Percentiles rank a stretch among this genome's conserved stretches.
These are phyloP conservation scores for Glycine soja DNA, from an alignment of 306 rosid species.

Conservation along the genomic window DNA sequence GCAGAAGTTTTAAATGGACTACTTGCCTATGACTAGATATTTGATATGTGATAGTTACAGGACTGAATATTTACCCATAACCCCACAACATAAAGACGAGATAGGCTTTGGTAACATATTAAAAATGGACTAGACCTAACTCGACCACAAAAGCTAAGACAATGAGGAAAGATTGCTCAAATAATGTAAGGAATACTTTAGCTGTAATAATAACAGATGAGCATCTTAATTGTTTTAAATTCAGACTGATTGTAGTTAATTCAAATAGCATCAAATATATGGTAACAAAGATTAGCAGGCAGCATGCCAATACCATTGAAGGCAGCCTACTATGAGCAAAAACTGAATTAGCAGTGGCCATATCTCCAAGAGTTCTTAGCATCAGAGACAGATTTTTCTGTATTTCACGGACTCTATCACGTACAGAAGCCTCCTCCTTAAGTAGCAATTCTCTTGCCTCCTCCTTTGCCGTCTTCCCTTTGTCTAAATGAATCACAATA, in stretches of 20 bases:
- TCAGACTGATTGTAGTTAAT: conserved; percentile 26
- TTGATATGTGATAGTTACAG: background rate
- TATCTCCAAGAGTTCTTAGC: conserved; percentile 89
- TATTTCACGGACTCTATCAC: conserved; percentile 73
- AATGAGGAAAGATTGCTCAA: background rate
- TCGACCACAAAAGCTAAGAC: background rate
- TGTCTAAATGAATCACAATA: conserved; percentile 59
- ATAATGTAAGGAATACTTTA: background rate
- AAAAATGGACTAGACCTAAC: background rate
- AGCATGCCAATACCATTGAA: conserved; percentile 72
- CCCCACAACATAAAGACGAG: background rate
- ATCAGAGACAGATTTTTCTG: conserved; percentile 69
- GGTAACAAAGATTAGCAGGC: conserved; percentile 27
- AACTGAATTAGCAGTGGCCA: conserved; percentile 86
- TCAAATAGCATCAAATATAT: conserved; percentile 42
- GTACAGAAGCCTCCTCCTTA: conserved; percentile 82
- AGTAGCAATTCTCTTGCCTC: conserved; percentile 90
- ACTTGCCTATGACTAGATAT: background rate
- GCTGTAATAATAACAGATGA: background rate
- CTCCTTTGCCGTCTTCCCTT: conserved; percentile 90
- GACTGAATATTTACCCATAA: background rate
- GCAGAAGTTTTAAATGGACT: background rate
- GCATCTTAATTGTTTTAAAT: background rate
- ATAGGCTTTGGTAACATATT: background rate
- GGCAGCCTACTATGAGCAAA: conserved; percentile 89